Evolutionary conservation across 495 filamentous ascomycete species (phyloP), one percentile per base, ranked within the genome.

Genomic region (Aspergillus ostianus): DNA sequence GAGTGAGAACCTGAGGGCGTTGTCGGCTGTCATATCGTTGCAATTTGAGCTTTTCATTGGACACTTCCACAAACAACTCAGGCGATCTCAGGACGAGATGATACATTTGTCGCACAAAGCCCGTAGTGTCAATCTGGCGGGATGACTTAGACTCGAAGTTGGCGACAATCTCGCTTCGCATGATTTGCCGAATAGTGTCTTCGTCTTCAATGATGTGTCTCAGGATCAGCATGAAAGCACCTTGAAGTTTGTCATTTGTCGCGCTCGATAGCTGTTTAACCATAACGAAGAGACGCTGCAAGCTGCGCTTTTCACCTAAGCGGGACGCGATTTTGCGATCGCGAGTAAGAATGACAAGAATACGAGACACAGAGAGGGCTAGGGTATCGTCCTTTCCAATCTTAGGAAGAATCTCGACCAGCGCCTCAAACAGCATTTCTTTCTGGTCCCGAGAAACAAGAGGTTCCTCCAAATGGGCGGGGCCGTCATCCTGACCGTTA

Each of bases 171-270:
- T 98, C 94, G 44, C 88, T 88, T 55, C 88, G 82, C 91, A 99
- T 97, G 66, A 97, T 87, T 65, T 96, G 90, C 53, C 90, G 91
- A 44, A 97, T 81, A 0, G 88, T 93, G 51, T 91, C 85, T 55
- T 94, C 92, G 65, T 99, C 95, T 73, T 99, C 94, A 45, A 97
- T 83, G 17, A 98, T 88, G 68, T 99, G 94, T 21, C 95, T 86
- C 51, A 99, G 77, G 50, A 98, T 87, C 21, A 95, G 76, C 84
- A 98, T 88, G 56, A 98, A 87, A 9, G 87, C 83, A 63, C 87
- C 87, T 65, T 89, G 90, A 6, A 98, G 80, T 52, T 87, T 87
- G 21, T 87, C 80, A 56, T 89, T 89, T 20, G 86, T 88, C 26
- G 84, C 81, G 26, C 88, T 90, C 21, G 90, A 88, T 47, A 97